Conservation (phyloP, 768 basidiomycete species). For the Phylloporus rhodoxanthus region DNA sequence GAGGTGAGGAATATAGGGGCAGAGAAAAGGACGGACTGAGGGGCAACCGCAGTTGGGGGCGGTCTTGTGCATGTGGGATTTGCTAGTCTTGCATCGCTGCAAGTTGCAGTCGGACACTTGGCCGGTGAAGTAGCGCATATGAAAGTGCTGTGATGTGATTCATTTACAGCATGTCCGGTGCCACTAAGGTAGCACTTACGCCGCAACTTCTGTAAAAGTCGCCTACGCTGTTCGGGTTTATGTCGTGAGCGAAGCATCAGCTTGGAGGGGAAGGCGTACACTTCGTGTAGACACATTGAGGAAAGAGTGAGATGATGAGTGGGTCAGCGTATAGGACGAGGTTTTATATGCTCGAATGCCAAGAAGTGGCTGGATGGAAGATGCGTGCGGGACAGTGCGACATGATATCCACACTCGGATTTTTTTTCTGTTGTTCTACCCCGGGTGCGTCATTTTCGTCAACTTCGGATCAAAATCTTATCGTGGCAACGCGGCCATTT, state of each 20-base stretch:
- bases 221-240: slow-evolving; percentile 24
- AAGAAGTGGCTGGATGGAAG: background rate
- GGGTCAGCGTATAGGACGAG: background rate
- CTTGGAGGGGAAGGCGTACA: slow-evolving; percentile 16
- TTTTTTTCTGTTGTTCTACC: slow-evolving; percentile 11
- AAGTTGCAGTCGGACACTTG: slow-evolving; percentile 29
- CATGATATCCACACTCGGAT: no score
- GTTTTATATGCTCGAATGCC: background rate
- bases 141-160: slow-evolving; percentile 28
- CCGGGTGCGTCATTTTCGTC: slow-evolving; percentile 28
- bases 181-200: slow-evolving; percentile 15
- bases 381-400: background rate
- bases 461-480: slow-evolving; percentile 26
- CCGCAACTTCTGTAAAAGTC: slow-evolving; percentile 35
- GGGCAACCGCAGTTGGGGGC: slow-evolving; percentile 31
- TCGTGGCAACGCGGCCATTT: slow-evolving; percentile 11
- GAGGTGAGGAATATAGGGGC: slow-evolving; percentile 11
- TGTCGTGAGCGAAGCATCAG: slow-evolving; percentile 2
- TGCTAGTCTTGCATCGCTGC: slow-evolving; percentile 30
- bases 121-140: slow-evolving; percentile 35
- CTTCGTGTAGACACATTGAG: slow-evolving; percentile 34
- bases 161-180: slow-evolving; percentile 4
- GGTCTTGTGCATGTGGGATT: slow-evolving; percentile 31
- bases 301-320: background rate
- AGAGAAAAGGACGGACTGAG: slow-evolving; percentile 14